These are phyloP conservation scores for Diaporthe helianthi DNA, from an alignment of 2,329 filamentous ascomycete genomes.

Conservation along the genomic window DNA sequence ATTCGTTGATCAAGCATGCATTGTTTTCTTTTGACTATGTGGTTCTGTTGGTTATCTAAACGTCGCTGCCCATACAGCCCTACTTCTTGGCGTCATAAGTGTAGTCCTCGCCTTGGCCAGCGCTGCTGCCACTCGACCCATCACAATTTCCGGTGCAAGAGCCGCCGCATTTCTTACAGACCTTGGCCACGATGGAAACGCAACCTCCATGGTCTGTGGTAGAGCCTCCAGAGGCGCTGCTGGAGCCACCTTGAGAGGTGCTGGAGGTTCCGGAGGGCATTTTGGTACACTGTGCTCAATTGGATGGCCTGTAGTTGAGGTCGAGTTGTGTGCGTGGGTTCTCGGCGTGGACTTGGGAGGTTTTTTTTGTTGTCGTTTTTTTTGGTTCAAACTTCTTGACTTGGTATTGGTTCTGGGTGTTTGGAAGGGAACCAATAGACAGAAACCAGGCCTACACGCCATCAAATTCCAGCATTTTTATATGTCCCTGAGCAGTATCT, in stretches of 20 bases:
- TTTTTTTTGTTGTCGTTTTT: no score
- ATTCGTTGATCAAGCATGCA: neutral
- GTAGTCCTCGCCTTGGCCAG: neutral
- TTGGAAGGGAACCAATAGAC: neutral
- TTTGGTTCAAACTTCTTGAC: neutral
- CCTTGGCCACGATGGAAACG: neutral
- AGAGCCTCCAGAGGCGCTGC: neutral
- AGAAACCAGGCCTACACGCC: no score
- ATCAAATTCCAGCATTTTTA: neutral
- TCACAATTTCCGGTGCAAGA: no score
- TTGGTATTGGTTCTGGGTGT: neutral
- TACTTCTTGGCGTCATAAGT: neutral
- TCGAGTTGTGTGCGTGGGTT: no score
- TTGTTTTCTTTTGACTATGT: neutral
- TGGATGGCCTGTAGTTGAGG: neutral
- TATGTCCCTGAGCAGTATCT: neutral
- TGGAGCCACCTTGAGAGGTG: neutral
- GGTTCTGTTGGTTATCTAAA: neutral
- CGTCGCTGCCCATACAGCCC: no score
- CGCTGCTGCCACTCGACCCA: slow-evolving; percentile 14
- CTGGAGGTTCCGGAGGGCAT: neutral
- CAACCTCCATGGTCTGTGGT: neutral
- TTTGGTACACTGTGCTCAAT: neutral
- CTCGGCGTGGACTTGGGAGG: neutral
- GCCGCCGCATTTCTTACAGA: no score